These are phyloP conservation scores for Venturia pyrina DNA, from an alignment of 2,329 filamentous ascomycete genomes.

Conservation along the genomic window DNA sequence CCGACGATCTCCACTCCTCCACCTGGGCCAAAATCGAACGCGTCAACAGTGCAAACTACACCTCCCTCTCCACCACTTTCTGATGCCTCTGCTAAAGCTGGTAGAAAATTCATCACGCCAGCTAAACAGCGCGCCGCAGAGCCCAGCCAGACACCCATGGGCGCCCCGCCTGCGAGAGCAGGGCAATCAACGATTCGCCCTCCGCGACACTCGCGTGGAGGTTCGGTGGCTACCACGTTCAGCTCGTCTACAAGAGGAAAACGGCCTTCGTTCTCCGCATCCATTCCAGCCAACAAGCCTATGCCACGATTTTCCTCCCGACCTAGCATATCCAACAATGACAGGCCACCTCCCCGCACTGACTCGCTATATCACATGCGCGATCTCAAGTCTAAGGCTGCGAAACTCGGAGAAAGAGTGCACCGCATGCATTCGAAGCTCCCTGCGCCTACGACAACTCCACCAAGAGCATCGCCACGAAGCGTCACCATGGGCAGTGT, in stretches of 20 bases:
- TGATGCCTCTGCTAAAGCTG: constrained; percentile 50
- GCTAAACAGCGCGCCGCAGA: constrained; percentile 4
- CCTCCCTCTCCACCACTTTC: constrained; percentile 92
- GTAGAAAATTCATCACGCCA: constrained; percentile 34
- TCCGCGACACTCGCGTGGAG: constrained; percentile 43
- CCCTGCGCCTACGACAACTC: constrained; percentile 67
- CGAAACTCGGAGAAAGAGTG: constrained; percentile 86
- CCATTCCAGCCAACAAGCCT: constrained; percentile 19
- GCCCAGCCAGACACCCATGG: constrained; percentile 9
- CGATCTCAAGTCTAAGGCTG: constrained; percentile 91
- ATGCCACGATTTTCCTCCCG: constrained; percentile 29
- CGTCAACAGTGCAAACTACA: constrained; percentile 59
- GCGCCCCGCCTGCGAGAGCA: constrained; percentile 21
- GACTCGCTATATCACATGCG: constrained; percentile 86
- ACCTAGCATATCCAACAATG: constrained; percentile 32
- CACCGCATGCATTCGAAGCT: constrained; percentile 87
- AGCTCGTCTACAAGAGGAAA: background rate
- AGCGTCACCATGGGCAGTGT: constrained; percentile 35
- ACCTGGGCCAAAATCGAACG: constrained; percentile 50
- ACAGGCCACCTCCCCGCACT: constrained; percentile 41
- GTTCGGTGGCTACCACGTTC: constrained; percentile 34
- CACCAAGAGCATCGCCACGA: constrained; percentile 71
- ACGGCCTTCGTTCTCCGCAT: constrained; percentile 13
- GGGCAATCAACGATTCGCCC: constrained; percentile 34
- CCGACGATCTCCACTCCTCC: constrained; percentile 85